Evolutionary conservation across 371 early-diverging fungal species (phyloP).

Genomic region (Dichotomocladium elegans): DNA sequence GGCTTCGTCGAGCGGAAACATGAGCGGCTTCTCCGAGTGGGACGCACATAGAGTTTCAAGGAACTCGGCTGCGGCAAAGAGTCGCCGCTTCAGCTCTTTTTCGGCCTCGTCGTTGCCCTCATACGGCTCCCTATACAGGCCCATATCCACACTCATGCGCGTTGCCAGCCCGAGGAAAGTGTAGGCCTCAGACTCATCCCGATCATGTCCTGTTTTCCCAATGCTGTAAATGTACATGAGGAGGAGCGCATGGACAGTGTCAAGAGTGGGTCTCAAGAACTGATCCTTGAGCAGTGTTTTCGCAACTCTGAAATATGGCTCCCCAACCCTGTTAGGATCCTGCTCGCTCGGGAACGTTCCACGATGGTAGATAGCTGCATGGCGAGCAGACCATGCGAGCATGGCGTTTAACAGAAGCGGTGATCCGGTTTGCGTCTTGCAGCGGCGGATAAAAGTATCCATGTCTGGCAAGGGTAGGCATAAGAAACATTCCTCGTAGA

Average conservation of each 20-base stretch:
- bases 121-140: conserved; percentile 25
- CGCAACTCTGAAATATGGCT: conserved; percentile 34
- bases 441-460: conserved; percentile 12
- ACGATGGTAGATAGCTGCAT: conserved; percentile 47
- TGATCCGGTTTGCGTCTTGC: conserved; percentile 2
- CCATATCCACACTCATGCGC: conserved; percentile 42
- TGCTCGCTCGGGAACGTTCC: conserved; percentile 32
- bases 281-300: conserved; percentile 27
- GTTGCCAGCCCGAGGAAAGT: conserved; percentile 43
- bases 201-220: conserved; percentile 26
- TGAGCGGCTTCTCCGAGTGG: conserved; percentile 42
- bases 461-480: conserved; percentile 23
- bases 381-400: conserved; percentile 46
- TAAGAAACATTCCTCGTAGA: conserved; percentile 24
- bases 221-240: conserved; percentile 50
- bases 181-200: conserved; percentile 45
- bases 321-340: conserved; percentile 44
- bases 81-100: conserved; percentile 25
- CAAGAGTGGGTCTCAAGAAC: conserved; percentile 29
- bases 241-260: conserved; percentile 39
- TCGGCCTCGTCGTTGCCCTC: conserved; percentile 1
- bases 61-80: conserved; percentile 38
- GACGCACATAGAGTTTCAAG: conserved; percentile 36
- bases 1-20: conserved; percentile 24
- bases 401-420: conserved; percentile 36